Conservation (phyloP, 1,284 basidiomycete species). For the Trichosporon sp. region DNA sequence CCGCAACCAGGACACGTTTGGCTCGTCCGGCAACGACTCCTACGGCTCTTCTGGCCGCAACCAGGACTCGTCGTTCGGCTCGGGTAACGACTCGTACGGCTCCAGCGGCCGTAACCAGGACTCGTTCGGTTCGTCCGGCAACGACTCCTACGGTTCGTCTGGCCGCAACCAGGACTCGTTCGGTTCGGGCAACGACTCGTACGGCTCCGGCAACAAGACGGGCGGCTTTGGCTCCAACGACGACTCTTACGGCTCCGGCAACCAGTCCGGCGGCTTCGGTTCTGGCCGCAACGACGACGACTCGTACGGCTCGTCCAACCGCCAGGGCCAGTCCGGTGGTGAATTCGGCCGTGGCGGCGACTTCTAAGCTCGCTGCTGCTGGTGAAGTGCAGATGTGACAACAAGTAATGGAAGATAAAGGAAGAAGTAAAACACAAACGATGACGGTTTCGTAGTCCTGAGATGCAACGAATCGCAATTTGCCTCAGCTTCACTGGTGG, state of each 20-base stretch:
- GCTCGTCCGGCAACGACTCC: conserved; percentile 7
- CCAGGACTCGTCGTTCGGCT: background rate
- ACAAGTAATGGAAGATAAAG: too few relatives aligned
- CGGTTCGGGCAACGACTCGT: conserved; percentile 6
- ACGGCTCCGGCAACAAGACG: conserved; percentile 5
- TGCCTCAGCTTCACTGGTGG: too few relatives aligned
- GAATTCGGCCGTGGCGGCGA: conserved; percentile 5
- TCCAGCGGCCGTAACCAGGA: background rate
- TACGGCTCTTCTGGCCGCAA: conserved; percentile 10
- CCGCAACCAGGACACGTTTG: conserved; percentile 5
- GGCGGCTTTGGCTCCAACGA: conserved; percentile 2
- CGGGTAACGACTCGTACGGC: conserved; percentile 6
- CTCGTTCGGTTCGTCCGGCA: conserved; percentile 6
- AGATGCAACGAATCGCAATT: background rate
- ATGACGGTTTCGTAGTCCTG: background rate
- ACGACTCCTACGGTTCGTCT: background rate
- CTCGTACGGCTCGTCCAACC: background rate
- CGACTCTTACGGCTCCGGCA: background rate
- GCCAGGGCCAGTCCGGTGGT: conserved; percentile 2
- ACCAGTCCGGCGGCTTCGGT: conserved; percentile 1
- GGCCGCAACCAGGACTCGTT: conserved; percentile 2
- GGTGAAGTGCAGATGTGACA: background rate
- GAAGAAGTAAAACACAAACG: background rate
- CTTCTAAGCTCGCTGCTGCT: background rate
- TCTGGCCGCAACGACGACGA: background rate